A percentile compares a stretch with the other conserved stretches of the same genome.
Evolutionary conservation across 306 rosid species (phyloP).

Genomic region (Rubus idaeus): DNA sequence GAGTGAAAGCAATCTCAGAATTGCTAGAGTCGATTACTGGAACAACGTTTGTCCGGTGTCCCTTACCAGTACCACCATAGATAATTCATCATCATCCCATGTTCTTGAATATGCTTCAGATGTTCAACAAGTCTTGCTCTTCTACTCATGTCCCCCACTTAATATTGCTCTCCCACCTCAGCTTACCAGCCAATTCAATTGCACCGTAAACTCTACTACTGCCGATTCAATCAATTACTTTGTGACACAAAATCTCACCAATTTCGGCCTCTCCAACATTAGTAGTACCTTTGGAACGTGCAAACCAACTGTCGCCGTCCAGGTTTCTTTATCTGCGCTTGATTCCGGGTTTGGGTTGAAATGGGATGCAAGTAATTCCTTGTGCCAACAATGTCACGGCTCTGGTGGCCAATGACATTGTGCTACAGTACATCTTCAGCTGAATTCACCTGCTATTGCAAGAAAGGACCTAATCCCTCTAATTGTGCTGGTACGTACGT

Average conservation of each 20-base stretch:
- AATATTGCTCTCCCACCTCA: background rate
- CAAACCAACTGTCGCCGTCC: constrained; percentile 26
- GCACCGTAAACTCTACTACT: constrained; percentile 19
- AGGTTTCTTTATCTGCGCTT: constrained; percentile 30
- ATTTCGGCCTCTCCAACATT: background rate
- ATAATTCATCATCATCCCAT: background rate
- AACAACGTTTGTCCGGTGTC: constrained; percentile 16
- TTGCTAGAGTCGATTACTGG: constrained; percentile 47
- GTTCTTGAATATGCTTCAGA: background rate
- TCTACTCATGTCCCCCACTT: constrained; percentile 41
- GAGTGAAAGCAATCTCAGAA: constrained; percentile 13
- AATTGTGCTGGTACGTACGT: constrained; percentile 29
- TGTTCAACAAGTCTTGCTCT: constrained; percentile 18
- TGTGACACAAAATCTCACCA: background rate
- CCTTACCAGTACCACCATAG: background rate
- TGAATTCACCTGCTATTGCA: constrained; percentile 52
- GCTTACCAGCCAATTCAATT: constrained; percentile 30
- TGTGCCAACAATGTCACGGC: constrained; percentile 40
- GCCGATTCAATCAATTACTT: constrained; percentile 31
- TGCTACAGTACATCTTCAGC: constrained; percentile 26
- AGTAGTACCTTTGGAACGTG: constrained; percentile 20
- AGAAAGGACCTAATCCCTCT: constrained; percentile 34
- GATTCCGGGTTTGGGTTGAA: constrained; percentile 41
- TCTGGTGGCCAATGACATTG: constrained; percentile 55
- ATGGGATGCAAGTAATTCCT: constrained; percentile 43